phyloP scores from a whole-genome alignment of 2,329 filamentous ascomycete genomes.

The Tolypocladium tropicale region DNA sequence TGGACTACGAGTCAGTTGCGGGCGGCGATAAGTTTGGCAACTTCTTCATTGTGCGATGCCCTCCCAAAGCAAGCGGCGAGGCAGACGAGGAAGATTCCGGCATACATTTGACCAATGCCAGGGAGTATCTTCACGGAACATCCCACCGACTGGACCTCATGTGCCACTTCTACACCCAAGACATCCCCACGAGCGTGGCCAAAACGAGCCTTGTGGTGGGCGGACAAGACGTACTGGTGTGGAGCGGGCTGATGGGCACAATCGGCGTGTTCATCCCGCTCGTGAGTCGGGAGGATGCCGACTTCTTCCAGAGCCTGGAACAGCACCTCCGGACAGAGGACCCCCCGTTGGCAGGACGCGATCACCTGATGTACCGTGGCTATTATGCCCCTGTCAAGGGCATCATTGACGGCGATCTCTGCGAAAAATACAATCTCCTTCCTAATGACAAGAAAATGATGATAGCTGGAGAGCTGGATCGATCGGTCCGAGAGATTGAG shows the following conservation, averaged over 20 bases:
- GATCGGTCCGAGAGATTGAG: slow-evolving; percentile 87
- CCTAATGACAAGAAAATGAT: slow-evolving; percentile 85
- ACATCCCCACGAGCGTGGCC: slow-evolving; percentile 82
- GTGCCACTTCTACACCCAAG: slow-evolving; percentile 82
- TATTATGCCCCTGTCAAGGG: slow-evolving; percentile 97
- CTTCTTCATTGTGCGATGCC: slow-evolving; percentile 82
- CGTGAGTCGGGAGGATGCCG: slow-evolving; percentile 80
- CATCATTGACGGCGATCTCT: slow-evolving; percentile 92
- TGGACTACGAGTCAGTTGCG: slow-evolving; percentile 92
- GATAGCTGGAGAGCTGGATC: slow-evolving; percentile 87
- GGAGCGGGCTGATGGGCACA: slow-evolving; percentile 90
- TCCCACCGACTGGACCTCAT: slow-evolving; percentile 77
- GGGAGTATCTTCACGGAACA: slow-evolving; percentile 81
- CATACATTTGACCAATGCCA: slow-evolving; percentile 81
- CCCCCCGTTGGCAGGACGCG: slow-evolving; percentile 77
- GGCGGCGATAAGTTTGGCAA: slow-evolving; percentile 98
- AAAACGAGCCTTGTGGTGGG: slow-evolving; percentile 87
- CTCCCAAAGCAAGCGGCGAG: slow-evolving; percentile 75
- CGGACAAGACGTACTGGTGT: slow-evolving; percentile 82
- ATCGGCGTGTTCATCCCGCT: slow-evolving; percentile 92
- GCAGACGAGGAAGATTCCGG: slow-evolving; percentile 88
- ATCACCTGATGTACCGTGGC: slow-evolving; percentile 89
- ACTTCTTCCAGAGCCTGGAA: slow-evolving; percentile 95
- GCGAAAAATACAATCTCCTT: slow-evolving; percentile 79
- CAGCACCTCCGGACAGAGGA: slow-evolving; percentile 80